Evolutionary conservation across 2,329 filamentous ascomycete species (phyloP), one percentile per base, ranked within the genome.

Genomic region (Cadophora sp.): DNA sequence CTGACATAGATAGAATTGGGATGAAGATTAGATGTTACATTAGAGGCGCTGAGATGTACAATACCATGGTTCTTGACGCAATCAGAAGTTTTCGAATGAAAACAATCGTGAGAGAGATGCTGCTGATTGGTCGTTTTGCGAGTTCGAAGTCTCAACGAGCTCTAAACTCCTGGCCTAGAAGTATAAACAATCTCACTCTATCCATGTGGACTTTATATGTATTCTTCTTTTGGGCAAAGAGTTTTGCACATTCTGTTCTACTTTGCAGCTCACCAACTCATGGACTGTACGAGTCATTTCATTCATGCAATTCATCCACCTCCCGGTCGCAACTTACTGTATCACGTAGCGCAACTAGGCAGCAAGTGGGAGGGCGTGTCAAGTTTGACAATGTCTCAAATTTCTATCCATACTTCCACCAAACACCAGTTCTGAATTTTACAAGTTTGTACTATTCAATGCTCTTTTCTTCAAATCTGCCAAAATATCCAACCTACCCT

Each of bases 11-110:
- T 53, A 77, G 77, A 79, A 79, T 72, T 79, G 77, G 77, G 77
- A 79, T 71, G 77, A 79, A 68, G 77, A 79, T 73, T 79, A 78
- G 71, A 76, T 74, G 46, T 66, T 71, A 69, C 62, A 73, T 70
- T 71, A 75, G 69, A 71, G 67, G 71, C 67, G 69, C 62, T 68
- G 66, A 69, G 64, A 68, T 70, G 74, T 77, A 76, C 69, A 76
- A 76, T 74, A 77, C 68, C 69, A 74, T 66, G 34, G 50, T 65
- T 71, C 62, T 62, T 50, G 40, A 62, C 59, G 40, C 37, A n/a
- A 62, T 22, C 16, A 48, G 50, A 62, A 31, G 40, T 19, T 34
- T 31, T 62, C 16, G 31, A 16, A 16, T 50, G 59, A 50, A 12
- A 16, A 50, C n/a, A 50, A 12, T 48, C 31, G 22, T 62, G 40